Evolutionary conservation across 805 yeast species (phyloP).

Genomic region (Pichia exigua): DNA sequence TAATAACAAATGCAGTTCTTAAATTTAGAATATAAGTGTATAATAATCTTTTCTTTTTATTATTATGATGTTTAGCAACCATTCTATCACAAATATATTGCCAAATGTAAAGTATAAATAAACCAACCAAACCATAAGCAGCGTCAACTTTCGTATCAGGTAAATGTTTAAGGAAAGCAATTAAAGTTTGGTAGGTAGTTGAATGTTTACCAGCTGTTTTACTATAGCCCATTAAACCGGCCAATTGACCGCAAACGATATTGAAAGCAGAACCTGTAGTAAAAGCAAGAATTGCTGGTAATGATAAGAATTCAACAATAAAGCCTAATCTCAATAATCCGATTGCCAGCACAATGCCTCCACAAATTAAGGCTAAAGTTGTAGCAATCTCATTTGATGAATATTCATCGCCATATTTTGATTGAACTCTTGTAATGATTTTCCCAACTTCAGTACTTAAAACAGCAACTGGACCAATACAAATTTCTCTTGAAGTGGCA

Average conservation of each 20-base stretch:
- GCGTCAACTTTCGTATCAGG: conserved; percentile 69
- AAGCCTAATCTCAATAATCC: conserved; percentile 83
- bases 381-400: conserved; percentile 76
- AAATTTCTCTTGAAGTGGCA: conserved; percentile 92
- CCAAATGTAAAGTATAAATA: conserved; percentile 66
- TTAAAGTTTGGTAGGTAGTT: conserved; percentile 61
- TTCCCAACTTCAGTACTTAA: conserved; percentile 84
- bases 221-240: conserved; percentile 72
- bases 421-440: conserved; percentile 59
- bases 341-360: conserved; percentile 73
- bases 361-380: conserved; percentile 70
- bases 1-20: conserved; percentile 74
- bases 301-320: conserved; percentile 78
- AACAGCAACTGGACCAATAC: conserved; percentile 96
- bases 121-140: conserved; percentile 76
- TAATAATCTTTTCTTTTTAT: conserved; percentile 43
- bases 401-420: conserved; percentile 29
- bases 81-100: conserved; percentile 54
- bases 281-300: conserved; percentile 90
- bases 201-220: conserved; percentile 62
- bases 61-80: conserved; percentile 57
- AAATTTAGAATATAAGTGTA: conserved; percentile 70
- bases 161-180: conserved; percentile 64
- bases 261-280: conserved; percentile 91
- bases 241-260: conserved; percentile 79